Percentiles rank a stretch among this genome's conserved stretches.
These are phyloP conservation scores for Trypanosoma scelopori DNA, from an alignment of 208 protist species.

Conservation along the genomic window DNA sequence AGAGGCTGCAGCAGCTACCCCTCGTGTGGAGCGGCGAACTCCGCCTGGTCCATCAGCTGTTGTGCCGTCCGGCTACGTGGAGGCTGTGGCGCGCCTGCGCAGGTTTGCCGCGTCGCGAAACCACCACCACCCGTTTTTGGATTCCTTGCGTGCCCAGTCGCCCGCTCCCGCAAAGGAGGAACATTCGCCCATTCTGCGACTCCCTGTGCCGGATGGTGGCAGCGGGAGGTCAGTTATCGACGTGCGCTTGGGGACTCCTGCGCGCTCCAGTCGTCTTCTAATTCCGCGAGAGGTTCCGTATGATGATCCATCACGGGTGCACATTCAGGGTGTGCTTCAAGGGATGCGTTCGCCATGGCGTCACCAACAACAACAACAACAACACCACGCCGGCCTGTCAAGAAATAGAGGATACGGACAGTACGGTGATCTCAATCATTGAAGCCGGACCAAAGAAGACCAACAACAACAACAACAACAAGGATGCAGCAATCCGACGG, in stretches of 20 bases:
- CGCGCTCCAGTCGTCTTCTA: neutral
- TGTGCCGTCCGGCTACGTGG: constrained; percentile 76
- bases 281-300: constrained; percentile 16
- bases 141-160: constrained; percentile 8
- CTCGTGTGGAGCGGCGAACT: constrained; percentile 48
- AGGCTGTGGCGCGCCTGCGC: constrained; percentile 69
- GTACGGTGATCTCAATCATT: neutral
- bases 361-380: neutral
- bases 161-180: neutral
- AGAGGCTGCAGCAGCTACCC: constrained; percentile 38
- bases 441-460: too few species aligned
- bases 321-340: constrained; percentile 14
- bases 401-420: neutral
- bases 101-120: constrained; percentile 40
- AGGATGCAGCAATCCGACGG: too few species aligned
- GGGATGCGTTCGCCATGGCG: constrained; percentile 1
- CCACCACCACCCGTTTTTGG: constrained; percentile 16
- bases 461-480: too few species aligned
- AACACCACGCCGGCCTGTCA: neutral
- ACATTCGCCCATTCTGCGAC: constrained; percentile 55
- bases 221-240: constrained; percentile 34
- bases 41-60: constrained; percentile 55
- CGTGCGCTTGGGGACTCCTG: constrained; percentile 43
- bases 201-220: constrained; percentile 36
- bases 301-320: constrained; percentile 29